A percentile compares a stretch with the other conserved stretches of the same genome.
These are phyloP conservation scores for Cyclotella distinguenda DNA, from an alignment of 108 stramenopile species.

Conservation along the genomic window DNA sequence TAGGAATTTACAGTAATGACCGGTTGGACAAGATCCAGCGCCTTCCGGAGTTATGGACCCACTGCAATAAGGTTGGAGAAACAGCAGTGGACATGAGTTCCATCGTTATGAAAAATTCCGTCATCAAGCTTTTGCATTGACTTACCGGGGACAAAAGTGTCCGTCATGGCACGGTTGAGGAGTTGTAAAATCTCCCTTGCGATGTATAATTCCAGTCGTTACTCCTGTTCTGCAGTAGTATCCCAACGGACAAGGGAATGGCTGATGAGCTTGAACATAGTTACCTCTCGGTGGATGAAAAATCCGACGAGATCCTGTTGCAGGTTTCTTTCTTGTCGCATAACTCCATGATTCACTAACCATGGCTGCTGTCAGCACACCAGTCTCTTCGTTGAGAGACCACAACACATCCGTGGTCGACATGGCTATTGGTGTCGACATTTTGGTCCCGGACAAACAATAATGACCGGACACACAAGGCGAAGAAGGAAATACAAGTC, in stretches of 20 bases:
- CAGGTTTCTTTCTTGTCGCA: slow-evolving; percentile 19
- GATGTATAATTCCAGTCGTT: slow-evolving; percentile 19
- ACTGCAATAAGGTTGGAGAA: too few species aligned
- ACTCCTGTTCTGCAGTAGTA: slow-evolving; percentile 70
- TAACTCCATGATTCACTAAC: slow-evolving; percentile 27
- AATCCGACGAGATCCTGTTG: slow-evolving; percentile 29
- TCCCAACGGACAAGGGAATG: slow-evolving; percentile 75
- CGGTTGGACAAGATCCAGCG: slow-evolving; percentile 78
- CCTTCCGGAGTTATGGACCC: slow-evolving; percentile 73
- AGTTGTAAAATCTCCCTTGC: slow-evolving; percentile 65
- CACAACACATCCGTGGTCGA: slow-evolving; percentile 10
- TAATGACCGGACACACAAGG: slow-evolving; percentile 70
- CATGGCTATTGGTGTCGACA: slow-evolving; percentile 10
- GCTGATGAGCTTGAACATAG: slow-evolving; percentile 51
- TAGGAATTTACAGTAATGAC: slow-evolving; percentile 75
- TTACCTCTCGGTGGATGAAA: slow-evolving; percentile 23
- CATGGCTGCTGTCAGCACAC: slow-evolving; percentile 26
- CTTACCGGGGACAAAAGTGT: slow-evolving; percentile 85
- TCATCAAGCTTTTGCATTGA: too few species aligned
- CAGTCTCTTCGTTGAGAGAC: slow-evolving; percentile 35
- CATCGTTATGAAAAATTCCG: too few species aligned
- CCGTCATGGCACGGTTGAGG: slow-evolving; percentile 85
- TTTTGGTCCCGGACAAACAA: slow-evolving; percentile 63
- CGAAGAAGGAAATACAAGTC: slow-evolving; percentile 42
- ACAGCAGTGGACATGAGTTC: too few species aligned